Evolutionary conservation across 2,329 filamentous ascomycete genomes (phyloP).

Genomic region (Colletotrichum lindemuthianum): DNA sequence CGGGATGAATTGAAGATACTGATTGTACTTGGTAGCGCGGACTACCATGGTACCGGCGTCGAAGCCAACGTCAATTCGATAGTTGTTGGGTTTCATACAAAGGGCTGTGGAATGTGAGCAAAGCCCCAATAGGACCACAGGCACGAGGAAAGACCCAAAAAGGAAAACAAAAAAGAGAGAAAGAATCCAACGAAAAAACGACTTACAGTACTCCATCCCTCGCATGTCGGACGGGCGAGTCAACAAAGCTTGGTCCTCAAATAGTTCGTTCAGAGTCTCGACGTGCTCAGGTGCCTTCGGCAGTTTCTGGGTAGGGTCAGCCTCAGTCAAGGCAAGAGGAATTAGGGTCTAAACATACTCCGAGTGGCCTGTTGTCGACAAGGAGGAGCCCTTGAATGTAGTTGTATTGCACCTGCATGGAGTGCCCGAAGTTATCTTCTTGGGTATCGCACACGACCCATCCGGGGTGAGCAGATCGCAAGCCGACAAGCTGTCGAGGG

Average conservation of each 20-base stretch:
- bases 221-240: slow-evolving; percentile 61
- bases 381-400: slow-evolving; percentile 46
- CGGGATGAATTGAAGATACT: slow-evolving; percentile 45
- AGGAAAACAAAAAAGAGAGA: too few relatives aligned
- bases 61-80: slow-evolving; percentile 66
- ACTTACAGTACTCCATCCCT: slow-evolving; percentile 60
- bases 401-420: slow-evolving; percentile 47
- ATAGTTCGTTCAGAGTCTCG: slow-evolving; percentile 57
- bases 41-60: slow-evolving; percentile 53
- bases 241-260: slow-evolving; percentile 61
- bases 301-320: slow-evolving; percentile 48
- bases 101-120: slow-evolving; percentile 13
- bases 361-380: slow-evolving; percentile 47
- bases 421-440: slow-evolving; percentile 34
- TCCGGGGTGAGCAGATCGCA: slow-evolving; percentile 46
- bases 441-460: slow-evolving; percentile 34
- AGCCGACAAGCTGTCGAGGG: slow-evolving; percentile 15
- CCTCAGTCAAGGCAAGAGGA: too few relatives aligned
- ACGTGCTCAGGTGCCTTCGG: slow-evolving; percentile 60
- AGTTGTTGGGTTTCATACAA: slow-evolving; percentile 44
- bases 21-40: slow-evolving; percentile 44
- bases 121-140: too few relatives aligned
- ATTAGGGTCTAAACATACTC: slow-evolving; percentile 4
- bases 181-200: too few relatives aligned
- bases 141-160: too few relatives aligned